Evolutionary conservation across 305 asterid genomes (phyloP).

Genomic region (Rubia balearica): DNA sequence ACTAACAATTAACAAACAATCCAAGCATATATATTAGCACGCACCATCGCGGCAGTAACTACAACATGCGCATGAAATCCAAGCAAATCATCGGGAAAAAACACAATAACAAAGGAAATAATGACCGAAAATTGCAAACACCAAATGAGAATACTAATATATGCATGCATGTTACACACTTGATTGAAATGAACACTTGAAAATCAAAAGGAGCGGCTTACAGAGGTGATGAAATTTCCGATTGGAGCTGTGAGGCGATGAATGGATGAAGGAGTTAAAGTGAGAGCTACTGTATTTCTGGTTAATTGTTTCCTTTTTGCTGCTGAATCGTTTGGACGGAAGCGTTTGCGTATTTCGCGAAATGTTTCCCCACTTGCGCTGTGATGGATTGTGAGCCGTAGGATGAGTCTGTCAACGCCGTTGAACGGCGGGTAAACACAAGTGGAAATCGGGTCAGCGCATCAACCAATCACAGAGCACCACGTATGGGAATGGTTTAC

Average conservation of each 20-base stretch:
- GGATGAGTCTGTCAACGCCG: slow-evolving; percentile 18
- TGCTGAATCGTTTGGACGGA: neutral
- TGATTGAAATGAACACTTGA: neutral
- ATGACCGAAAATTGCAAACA: neutral
- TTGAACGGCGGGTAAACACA: slow-evolving; percentile 17
- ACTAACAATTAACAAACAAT: neutral
- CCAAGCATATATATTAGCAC: neutral
- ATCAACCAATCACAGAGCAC: neutral
- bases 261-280: neutral
- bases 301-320: neutral
- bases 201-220: slow-evolving; percentile 12
- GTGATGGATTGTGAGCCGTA: slow-evolving; percentile 23
- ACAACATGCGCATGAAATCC: neutral
- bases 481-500: neutral
- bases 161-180: slow-evolving; percentile 15
- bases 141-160: neutral
- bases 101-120: neutral
- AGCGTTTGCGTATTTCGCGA: neutral
- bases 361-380: slow-evolving; percentile 12
- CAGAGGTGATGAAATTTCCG: slow-evolving; percentile 19
- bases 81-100: neutral
- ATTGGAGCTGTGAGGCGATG: slow-evolving; percentile 23
- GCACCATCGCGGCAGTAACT: neutral
- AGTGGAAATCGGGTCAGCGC: neutral
- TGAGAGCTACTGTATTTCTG: neutral